Evolutionary conservation across 768 basidiomycete species (phyloP), one percentile per base, ranked within the genome.

Genomic region (Cyclocybe aegerita): DNA sequence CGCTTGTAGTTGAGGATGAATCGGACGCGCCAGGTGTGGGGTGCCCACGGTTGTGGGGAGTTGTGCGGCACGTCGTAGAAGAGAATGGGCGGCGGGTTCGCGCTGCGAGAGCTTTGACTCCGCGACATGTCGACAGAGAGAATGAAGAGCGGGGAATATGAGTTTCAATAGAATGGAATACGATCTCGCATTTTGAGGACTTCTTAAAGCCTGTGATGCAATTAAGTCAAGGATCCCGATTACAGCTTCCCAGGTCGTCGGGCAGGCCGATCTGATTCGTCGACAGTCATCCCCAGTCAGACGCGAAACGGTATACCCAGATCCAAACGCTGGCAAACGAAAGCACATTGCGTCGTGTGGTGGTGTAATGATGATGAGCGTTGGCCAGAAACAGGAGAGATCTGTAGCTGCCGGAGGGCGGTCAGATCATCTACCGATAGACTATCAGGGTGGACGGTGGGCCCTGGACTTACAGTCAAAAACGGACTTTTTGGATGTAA

Each of bases 1-100:
- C 83, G 77, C 60, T 90, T 90, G 61, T 79, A 89, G 61, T 90
- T 90, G n/a, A 90, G 70, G 39, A 88, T 81, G 44, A 88, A 79
- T 41, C 88, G 72, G 54, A 90, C 78, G 39, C 85, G 75, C 87
- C 87, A 89, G 29, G 85, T 76, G 54, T 86, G 86, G 29, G 88
- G 88, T 45, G 83, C 82, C 87, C 87, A 90, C n/a, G 86, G 77
- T 46, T 85, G 82, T 1, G 81, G 72, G 7, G 73, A 74, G 43
- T 72, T 73, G 8, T 85, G 82, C 32, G 77, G 81, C 15, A 83
- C 73, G 54, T 90, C 88, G 61, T 88, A 90, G 11, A 90, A 70
- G 11, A 73, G 80, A 52, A 90, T 83, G 41, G 71, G 66, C 9
- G 83, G 79, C 14, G 68, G 67, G 17, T 63, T 57, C 39, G 55